phyloP scores from a whole-genome alignment of 768 basidiomycete genomes.

The Agrocybe praecox region DNA sequence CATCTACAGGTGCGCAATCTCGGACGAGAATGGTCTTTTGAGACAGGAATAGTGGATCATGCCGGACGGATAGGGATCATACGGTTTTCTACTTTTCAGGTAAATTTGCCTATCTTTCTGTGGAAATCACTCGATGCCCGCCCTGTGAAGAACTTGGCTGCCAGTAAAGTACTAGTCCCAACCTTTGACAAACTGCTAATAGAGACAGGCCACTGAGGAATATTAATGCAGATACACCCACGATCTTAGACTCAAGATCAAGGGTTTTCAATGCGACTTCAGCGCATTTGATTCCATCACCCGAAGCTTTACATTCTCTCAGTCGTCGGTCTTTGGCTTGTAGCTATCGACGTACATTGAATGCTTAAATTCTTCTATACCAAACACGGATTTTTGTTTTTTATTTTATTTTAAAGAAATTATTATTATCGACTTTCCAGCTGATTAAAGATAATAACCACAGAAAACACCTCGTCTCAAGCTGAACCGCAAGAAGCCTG shows the following conservation, averaged over 20 bases:
- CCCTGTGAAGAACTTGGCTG: not conserved
- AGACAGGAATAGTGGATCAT: slow-evolving; percentile 73
- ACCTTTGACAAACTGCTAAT: too few species aligned
- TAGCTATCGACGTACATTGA: too few species aligned
- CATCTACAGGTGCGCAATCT: slow-evolving; percentile 75
- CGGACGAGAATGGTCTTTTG: slow-evolving; percentile 71
- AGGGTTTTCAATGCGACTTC: too few species aligned
- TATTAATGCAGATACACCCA: too few species aligned
- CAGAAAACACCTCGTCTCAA: slow-evolving; percentile 62
- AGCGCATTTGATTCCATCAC: too few species aligned
- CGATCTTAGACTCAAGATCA: too few species aligned
- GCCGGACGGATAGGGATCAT: slow-evolving; percentile 58
- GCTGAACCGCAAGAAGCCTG: slow-evolving; percentile 26
- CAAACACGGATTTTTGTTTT: too few species aligned
- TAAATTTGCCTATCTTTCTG: slow-evolving; percentile 30
- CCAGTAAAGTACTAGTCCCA: not conserved
- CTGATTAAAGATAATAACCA: slow-evolving; percentile 12
- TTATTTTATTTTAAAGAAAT: not conserved
- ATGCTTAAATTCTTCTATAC: too few species aligned
- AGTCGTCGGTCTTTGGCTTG: too few species aligned
- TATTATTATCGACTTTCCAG: not conserved
- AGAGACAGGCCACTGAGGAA: too few species aligned
- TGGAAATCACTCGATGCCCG: not conserved
- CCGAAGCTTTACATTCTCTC: too few species aligned
- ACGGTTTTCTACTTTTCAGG: slow-evolving; percentile 83